Conservation (phyloP, 306 rosid species). For the Medicago truncatula region DNA sequence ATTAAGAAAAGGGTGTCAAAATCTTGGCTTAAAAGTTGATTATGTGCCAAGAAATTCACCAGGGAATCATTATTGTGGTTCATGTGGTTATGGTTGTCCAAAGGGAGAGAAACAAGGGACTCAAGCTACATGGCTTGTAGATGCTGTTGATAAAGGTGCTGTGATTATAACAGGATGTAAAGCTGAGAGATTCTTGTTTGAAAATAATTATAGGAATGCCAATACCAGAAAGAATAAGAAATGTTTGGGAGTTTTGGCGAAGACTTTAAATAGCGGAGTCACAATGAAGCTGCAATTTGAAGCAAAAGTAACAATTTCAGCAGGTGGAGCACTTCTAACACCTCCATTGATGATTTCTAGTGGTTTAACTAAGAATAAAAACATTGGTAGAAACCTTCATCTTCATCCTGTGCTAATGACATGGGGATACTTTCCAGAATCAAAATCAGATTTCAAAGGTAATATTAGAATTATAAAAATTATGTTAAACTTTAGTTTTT, state of each 20-base stretch:
- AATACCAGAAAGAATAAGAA: neutral
- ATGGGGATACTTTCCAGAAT: neutral
- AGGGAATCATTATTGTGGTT: neutral
- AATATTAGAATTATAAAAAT: too few relatives aligned
- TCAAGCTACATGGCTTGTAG: neutral
- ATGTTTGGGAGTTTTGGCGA: neutral
- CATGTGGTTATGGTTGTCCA: neutral
- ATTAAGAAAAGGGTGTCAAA: neutral
- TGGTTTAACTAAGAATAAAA: neutral
- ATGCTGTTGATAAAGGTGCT: neutral
- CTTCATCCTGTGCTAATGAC: neutral
- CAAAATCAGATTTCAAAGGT: neutral
- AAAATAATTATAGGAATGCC: neutral
- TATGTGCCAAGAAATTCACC: neutral
- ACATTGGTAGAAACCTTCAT: neutral
- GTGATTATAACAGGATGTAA: neutral
- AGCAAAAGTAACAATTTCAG: neutral
- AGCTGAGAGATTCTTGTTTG: neutral
- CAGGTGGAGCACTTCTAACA: neutral
- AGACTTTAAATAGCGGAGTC: neutral
- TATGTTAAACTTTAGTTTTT: too few relatives aligned
- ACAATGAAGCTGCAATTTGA: neutral
- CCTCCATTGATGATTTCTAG: neutral
- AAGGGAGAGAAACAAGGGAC: neutral
- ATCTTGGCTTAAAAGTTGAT: neutral